phyloP scores from a whole-genome alignment of 306 rosid genomes.

The Gynostemma pentaphyllum region DNA sequence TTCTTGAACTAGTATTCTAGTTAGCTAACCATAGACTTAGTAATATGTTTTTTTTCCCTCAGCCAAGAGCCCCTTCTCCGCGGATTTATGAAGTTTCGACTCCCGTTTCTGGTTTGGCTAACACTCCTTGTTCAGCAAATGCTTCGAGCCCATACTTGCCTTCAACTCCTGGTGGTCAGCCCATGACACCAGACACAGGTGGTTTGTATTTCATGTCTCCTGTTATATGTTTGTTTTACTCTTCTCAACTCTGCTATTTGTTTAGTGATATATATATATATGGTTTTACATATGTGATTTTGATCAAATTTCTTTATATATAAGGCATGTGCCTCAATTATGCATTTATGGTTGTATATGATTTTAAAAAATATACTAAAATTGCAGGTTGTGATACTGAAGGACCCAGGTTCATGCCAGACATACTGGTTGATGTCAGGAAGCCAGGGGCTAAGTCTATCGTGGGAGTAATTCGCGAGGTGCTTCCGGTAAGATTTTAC shows the following conservation, averaged over 20 bases:
- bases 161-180: conserved; percentile 99
- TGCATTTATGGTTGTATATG: too few species aligned
- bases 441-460: conserved; percentile 60
- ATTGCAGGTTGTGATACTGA: conserved; percentile 76
- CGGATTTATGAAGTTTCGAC: conserved; percentile 92
- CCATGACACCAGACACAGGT: conserved; percentile 98
- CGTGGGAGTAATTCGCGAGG: conserved; percentile 66
- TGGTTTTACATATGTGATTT: too few species aligned
- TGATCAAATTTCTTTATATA: too few species aligned
- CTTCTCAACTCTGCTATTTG: background rate
- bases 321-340: too few species aligned
- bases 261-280: background rate
- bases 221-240: conserved; percentile 44
- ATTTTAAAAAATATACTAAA: too few species aligned
- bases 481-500: conserved; percentile 57
- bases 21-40: background rate
- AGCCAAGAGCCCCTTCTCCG: conserved; percentile 95
- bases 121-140: conserved; percentile 74
- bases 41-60: conserved; percentile 14
- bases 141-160: conserved; percentile 99
- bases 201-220: conserved; percentile 97
- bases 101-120: conserved; percentile 98
- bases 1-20: background rate
- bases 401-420: conserved; percentile 84
- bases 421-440: conserved; percentile 77